Base-by-base conservation (phyloP, 2,329 filamentous ascomycete genomes). In the Phialophora verrucosa region DNA sequence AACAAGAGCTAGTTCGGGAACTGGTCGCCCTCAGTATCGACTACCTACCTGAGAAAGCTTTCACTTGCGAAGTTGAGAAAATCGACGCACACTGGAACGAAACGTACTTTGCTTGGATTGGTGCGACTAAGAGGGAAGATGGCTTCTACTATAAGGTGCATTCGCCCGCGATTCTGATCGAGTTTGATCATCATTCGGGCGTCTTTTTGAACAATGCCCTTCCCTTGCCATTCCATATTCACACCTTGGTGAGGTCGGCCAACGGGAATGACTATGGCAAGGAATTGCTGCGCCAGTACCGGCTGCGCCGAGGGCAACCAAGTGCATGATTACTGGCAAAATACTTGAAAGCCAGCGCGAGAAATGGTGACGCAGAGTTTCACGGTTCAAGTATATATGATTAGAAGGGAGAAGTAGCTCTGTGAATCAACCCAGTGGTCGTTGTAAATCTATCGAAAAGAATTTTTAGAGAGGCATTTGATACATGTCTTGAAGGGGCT, bases 151-250 rank as follows among this genome's bases (percentile, higher is more conserved):
- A 59, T 55, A 44, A 55, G 20, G 83, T 93, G 2, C 90, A 93
- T 76, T 91, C 87, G 68, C 90, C 90, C 0, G 90, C 93, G 0
- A 80, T 91, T 0, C 79, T 93, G 1, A 80, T 89, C 57, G 91
- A 93, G 80, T 91, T 93, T 72, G 91, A 93, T 72, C 90, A 92
- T 73, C 90, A 93, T 75, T 90, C 87, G 0, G 90, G 90, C 0
- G 90, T 93, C 0, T 93, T 92, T 71, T 76, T 93, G 72, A 87
- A 83, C 0, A 94, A 93, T 74, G 82, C 81, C 58, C 85, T 90
- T 76, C 90, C 91, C 0, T 87, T 87, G 42, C 90, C 90, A 76
- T 93, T 91, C 72, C 91, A 93, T 72, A 90, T 91, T 23, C 91
- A 93, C 75, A 93, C 91, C 0, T 77, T 91, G 59, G 78, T 91